Percentiles rank a stretch among this genome's conserved stretches.
phyloP scores from a whole-genome alignment of 2,329 filamentous ascomycete species.

The Aspergillus calidoustus region DNA sequence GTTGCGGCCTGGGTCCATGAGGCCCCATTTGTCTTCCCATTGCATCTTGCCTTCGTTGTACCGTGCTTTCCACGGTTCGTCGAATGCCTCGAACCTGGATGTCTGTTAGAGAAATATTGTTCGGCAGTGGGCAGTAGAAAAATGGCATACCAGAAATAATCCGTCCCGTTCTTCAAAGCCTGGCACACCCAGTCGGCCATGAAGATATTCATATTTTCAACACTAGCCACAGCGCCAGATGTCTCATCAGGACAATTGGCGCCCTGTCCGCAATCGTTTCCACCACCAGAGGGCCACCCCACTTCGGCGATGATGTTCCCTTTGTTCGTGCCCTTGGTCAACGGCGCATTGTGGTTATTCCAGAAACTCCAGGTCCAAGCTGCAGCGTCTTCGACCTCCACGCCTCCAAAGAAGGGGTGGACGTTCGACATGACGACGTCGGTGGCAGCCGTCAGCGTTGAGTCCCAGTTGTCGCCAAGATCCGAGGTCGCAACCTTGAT shows the following conservation, averaged over 20 bases:
- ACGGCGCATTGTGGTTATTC: conserved; percentile 67
- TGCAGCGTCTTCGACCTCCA: conserved; percentile 69
- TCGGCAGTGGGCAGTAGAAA: neutral
- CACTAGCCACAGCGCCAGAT: conserved; percentile 74
- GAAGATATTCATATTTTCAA: conserved; percentile 82
- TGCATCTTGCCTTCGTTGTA: conserved; percentile 71
- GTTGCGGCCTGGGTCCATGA: conserved; percentile 83
- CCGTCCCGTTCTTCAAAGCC: conserved; percentile 77
- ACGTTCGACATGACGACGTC: conserved; percentile 97
- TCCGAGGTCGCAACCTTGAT: conserved; percentile 87
- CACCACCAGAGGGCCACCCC: conserved; percentile 85
- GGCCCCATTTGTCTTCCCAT: conserved; percentile 96
- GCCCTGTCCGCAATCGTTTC: conserved; percentile 71
- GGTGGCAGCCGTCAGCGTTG: conserved; percentile 68
- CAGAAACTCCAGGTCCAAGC: conserved; percentile 86
- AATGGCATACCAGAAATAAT: conserved; percentile 81
- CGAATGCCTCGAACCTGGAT: conserved; percentile 83
- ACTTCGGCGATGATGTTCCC: conserved; percentile 88
- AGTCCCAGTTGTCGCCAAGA: conserved; percentile 84
- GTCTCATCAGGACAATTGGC: conserved; percentile 60
- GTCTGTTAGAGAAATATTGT: conserved; percentile 21
- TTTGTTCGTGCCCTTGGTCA: conserved; percentile 64
- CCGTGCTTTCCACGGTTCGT: conserved; percentile 89
- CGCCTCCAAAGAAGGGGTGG: conserved; percentile 92
- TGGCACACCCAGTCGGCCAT: conserved; percentile 85